A percentile compares a stretch with the other conserved stretches of the same genome.
Conservation (phyloP, 352 stramenopile genomes). For the Globisporangium nunn region DNA sequence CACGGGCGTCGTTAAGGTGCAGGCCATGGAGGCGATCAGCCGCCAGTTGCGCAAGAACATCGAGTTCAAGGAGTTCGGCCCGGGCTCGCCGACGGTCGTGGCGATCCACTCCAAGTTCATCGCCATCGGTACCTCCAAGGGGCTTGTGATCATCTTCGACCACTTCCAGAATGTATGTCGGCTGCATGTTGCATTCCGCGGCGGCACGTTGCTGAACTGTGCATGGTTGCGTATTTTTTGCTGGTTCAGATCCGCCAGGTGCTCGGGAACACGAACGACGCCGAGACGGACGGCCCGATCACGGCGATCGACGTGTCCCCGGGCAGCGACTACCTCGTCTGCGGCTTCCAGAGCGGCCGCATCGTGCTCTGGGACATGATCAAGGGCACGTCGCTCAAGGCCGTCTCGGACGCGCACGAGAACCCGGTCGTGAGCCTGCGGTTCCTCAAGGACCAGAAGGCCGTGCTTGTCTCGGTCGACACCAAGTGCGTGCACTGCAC, state of each 20-base stretch:
- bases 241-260: slow-evolving; percentile 70
- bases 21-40: slow-evolving; percentile 88
- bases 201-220: background rate
- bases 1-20: slow-evolving; percentile 81
- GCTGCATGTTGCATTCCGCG: background rate
- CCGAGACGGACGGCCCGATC: slow-evolving; percentile 66
- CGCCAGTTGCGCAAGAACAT: slow-evolving; percentile 88
- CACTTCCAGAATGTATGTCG: slow-evolving; percentile 91
- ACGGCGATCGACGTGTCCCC: slow-evolving; percentile 87
- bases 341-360: slow-evolving; percentile 89
- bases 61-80: slow-evolving; percentile 88
- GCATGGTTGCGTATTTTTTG: background rate
- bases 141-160: slow-evolving; percentile 94
- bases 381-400: slow-evolving; percentile 88
- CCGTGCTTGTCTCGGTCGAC: slow-evolving; percentile 76
- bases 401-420: slow-evolving; percentile 86
- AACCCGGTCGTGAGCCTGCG: slow-evolving; percentile 81
- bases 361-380: slow-evolving; percentile 97
- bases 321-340: slow-evolving; percentile 87
- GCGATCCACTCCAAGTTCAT: slow-evolving; percentile 97
- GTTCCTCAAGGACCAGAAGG: slow-evolving; percentile 85
- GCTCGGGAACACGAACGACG: slow-evolving; percentile 78
- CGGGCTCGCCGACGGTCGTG: slow-evolving; percentile 88
- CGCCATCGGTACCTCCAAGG: slow-evolving; percentile 92
- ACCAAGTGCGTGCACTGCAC: slow-evolving; percentile 58